Base-by-base conservation (phyloP, 2,329 filamentous ascomycete genomes). In the Epichloe gansuensis region DNA sequence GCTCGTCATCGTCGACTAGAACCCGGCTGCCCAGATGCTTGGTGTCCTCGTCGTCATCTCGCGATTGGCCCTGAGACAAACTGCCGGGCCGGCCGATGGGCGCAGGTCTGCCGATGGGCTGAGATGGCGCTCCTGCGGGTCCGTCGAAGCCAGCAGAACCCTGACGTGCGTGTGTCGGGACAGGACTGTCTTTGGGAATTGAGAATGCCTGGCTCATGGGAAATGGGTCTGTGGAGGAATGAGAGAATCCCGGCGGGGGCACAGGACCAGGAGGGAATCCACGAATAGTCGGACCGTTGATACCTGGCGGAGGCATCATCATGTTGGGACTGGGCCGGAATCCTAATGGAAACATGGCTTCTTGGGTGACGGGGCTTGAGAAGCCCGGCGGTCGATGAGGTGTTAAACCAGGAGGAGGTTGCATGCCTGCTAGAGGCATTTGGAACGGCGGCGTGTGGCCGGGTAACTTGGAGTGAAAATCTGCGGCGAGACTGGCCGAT, bases 21-120 rank as follows among this genome's bases (percentile, higher is more conserved):
- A 91, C 93, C 61, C 89, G 91, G 67, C 91, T 97, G 12, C 93
- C 93, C 28, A 98, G 76, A 60, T 93, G 90, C 55, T 85, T 80
- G 56, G 83, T 85, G 52, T 88, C 81, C 52, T 91, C 88, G 21
- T 89, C 72, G 52, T 73, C 70, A 28, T 76, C 74, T 47, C 61
- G 61, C 48, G 72, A 71, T 45, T 75, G 75, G 13, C 77, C 77
- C 46, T 78, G 75, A 15, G 75, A 76, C 25, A 80, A 81, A 65
- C 90, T 95, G 15, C 84, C 83, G 0, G 93, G 91, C 37, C 90
- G 81, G 56, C 91, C 88, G 57, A 97, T 96, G 1, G 91, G 91
- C 25, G 87, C 81, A 28, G 91, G 91, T 51, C 90, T 80, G 46
- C 85, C 79, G 55, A 94, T 91, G 1, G 88, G 87, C 57, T 89